Evolutionary conservation across 148 eudicot genomes (phyloP).

Genomic region (Vaccinium macrocarpon): DNA sequence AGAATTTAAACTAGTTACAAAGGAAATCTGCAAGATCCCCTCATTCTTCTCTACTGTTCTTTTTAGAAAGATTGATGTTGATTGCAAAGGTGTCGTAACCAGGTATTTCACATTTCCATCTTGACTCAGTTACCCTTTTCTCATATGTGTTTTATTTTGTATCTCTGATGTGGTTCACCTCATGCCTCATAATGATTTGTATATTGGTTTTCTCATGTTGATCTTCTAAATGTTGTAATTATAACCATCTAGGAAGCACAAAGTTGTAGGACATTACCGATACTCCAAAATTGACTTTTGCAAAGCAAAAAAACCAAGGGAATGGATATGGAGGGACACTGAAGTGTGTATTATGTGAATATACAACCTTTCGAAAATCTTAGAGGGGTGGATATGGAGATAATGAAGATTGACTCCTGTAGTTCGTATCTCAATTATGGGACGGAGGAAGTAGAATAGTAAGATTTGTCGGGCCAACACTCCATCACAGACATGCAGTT

Average conservation of each 20-base stretch:
- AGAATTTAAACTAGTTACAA: constrained; percentile 87
- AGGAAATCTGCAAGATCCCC: constrained; percentile 95
- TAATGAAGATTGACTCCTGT: not conserved
- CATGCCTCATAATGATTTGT: not conserved
- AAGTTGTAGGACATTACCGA: not conserved
- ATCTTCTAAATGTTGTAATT: constrained; percentile 1
- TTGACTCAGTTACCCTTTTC: not conserved
- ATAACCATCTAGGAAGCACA: not conserved
- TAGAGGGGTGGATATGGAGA: not conserved
- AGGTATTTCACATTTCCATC: constrained; percentile 48
- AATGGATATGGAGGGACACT: not conserved
- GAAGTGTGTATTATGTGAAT: not conserved
- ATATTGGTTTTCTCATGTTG: not conserved
- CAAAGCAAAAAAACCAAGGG: not conserved
- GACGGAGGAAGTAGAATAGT: no score
- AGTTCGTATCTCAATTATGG: not conserved
- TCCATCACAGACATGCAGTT: not conserved
- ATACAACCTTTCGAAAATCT: not conserved
- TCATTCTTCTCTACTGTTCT: constrained; percentile 80
- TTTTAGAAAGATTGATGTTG: constrained; percentile 73
- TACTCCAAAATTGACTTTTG: not conserved
- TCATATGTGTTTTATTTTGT: not conserved
- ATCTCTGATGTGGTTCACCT: not conserved
- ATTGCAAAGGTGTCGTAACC: constrained; percentile 72
- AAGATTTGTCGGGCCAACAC: not conserved